These are phyloP conservation scores for Xylaria polymorpha DNA, from an alignment of 2,329 filamentous ascomycete species.

Conservation along the genomic window DNA sequence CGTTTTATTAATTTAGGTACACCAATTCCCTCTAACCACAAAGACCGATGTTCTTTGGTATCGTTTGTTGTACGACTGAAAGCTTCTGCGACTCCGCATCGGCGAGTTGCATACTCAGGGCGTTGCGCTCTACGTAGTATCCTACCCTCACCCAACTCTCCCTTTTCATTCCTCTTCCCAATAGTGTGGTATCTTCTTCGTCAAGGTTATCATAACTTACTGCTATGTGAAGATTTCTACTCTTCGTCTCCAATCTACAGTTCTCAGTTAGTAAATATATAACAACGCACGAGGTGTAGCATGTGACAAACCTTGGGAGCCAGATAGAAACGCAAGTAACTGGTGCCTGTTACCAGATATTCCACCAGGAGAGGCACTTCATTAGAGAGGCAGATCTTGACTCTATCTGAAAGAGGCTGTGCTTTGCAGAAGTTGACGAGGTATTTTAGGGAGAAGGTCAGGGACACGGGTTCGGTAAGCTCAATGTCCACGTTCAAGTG, in stretches of 20 bases:
- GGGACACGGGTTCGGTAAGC: constrained; percentile 88
- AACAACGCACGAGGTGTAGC: background rate
- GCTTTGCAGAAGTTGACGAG: constrained; percentile 99
- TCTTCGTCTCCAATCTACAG: constrained; percentile 76
- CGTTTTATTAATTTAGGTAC: constrained; percentile 22
- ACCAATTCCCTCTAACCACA: constrained; percentile 12
- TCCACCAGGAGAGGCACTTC: constrained; percentile 97
- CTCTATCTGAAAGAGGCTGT: constrained; percentile 79
- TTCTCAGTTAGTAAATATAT: constrained; percentile 50
- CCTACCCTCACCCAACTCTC: constrained; percentile 30
- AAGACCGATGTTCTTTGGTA: background rate
- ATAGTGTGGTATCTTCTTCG: constrained; percentile 43
- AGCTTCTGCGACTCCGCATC: background rate
- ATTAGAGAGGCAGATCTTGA: constrained; percentile 94
- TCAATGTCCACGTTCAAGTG: constrained; percentile 88
- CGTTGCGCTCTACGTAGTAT: constrained; percentile 18
- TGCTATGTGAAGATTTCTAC: constrained; percentile 50
- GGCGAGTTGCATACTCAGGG: constrained; percentile 12
- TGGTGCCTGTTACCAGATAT: constrained; percentile 83
- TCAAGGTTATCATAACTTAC: constrained; percentile 38
- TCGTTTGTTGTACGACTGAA: constrained; percentile 5
- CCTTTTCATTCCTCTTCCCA: constrained; percentile 35
- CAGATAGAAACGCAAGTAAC: constrained; percentile 95
- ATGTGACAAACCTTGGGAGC: constrained; percentile 86
- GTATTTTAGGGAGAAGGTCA: constrained; percentile 99